Percentiles rank a stretch among this genome's conserved stretches.
These are phyloP conservation scores for Clavariopsis aquatica DNA, from an alignment of 495 filamentous ascomycete genomes.

Conservation along the genomic window DNA sequence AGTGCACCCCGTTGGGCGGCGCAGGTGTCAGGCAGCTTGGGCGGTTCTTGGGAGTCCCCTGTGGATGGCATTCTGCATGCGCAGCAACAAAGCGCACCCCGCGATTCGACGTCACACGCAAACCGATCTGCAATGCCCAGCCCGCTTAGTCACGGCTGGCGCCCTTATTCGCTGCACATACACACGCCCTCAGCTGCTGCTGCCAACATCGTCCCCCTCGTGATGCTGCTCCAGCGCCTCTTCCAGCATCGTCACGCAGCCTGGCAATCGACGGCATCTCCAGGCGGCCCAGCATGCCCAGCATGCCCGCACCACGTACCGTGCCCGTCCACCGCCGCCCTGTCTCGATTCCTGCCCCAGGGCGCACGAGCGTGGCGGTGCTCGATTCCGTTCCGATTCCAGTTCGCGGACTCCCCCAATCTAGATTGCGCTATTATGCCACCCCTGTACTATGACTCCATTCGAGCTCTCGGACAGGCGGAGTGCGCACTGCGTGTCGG, in stretches of 20 bases:
- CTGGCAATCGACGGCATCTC: not conserved
- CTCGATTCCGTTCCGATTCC: constrained; percentile 4
- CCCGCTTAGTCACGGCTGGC: not conserved
- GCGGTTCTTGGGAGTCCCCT: not conserved
- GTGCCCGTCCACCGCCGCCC: too few species aligned
- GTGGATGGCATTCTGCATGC: not conserved
- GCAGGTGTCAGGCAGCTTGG: not conserved
- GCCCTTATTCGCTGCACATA: not conserved
- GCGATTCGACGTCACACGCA: not conserved
- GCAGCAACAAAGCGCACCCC: not conserved
- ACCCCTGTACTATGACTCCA: not conserved
- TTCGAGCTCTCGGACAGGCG: not conserved
- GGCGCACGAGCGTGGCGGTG: constrained; percentile 7
- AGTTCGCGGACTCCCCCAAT: not conserved
- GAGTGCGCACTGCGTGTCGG: constrained; percentile 1
- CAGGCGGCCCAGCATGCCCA: not conserved
- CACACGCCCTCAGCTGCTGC: not conserved
- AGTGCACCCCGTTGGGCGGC: not conserved
- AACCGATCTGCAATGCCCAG: not conserved
- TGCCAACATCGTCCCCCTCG: not conserved
- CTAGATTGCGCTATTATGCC: constrained; percentile 6
- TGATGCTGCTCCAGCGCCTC: not conserved
- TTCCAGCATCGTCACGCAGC: not conserved
- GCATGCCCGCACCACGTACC: not conserved
- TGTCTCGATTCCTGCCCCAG: too few species aligned